Percentiles rank a stretch among this genome's conserved stretches.
phyloP scores from a whole-genome alignment of 345 rosid genomes.

The Rhodomyrtus tomentosa region DNA sequence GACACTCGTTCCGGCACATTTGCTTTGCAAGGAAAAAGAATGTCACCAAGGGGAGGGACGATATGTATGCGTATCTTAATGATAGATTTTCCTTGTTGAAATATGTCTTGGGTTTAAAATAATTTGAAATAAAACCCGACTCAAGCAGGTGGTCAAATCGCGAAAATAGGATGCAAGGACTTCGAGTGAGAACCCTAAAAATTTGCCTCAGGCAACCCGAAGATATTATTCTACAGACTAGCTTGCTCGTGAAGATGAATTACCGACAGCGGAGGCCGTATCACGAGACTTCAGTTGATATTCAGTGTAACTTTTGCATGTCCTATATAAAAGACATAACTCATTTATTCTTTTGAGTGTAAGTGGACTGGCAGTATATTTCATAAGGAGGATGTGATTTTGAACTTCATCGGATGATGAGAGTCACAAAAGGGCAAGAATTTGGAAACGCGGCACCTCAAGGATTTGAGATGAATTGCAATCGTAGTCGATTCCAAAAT shows the following conservation, averaged over 20 bases:
- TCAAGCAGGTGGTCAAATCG: too few relatives aligned
- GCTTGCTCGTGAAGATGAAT: not conserved
- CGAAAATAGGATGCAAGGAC: too few relatives aligned
- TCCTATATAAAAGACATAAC: rapidly evolving
- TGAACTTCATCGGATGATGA: not conserved
- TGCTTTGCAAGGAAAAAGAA: too few relatives aligned
- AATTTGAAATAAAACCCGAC: too few relatives aligned
- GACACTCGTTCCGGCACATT: too few relatives aligned
- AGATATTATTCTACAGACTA: not conserved
- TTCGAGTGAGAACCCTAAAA: too few relatives aligned
- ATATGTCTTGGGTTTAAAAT: too few relatives aligned
- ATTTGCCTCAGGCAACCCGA: too few relatives aligned
- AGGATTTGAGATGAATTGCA: not conserved
- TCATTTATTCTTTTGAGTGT: not conserved
- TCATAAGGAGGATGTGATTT: not conserved
- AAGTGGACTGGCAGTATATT: not conserved
- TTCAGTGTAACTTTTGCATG: not conserved
- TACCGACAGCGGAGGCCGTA: rapidly evolving
- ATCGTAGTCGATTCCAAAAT: not conserved
- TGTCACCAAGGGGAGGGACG: too few relatives aligned
- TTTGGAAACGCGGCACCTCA: not conserved
- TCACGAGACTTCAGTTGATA: not conserved
- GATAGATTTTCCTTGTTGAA: too few relatives aligned
- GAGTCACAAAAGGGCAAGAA: not conserved
- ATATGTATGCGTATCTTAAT: too few relatives aligned